These are phyloP conservation scores for Drosera capensis DNA, from an alignment of 148 eudicot species.

Conservation along the genomic window DNA sequence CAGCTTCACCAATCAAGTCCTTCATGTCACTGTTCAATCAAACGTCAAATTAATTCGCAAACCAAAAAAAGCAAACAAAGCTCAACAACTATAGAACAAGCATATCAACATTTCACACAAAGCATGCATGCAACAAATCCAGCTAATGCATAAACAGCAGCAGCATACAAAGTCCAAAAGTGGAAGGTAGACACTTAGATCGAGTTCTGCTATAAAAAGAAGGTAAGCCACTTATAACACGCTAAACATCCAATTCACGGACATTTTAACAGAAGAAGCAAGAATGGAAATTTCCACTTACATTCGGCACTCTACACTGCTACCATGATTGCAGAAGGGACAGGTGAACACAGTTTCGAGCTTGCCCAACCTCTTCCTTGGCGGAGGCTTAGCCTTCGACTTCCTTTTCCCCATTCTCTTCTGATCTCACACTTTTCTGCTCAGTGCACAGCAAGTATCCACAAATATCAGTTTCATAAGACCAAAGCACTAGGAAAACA, in stretches of 20 bases:
- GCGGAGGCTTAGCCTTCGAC: slow-evolving; percentile 38
- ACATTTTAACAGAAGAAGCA: neutral
- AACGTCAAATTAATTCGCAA: too few relatives aligned
- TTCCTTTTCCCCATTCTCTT: slow-evolving; percentile 46
- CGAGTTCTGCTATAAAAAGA: too few relatives aligned
- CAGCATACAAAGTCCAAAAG: too few relatives aligned
- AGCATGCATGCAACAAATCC: neutral
- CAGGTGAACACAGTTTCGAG: slow-evolving; percentile 43
- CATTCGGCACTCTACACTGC: slow-evolving; percentile 40
- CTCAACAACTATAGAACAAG: too few relatives aligned
- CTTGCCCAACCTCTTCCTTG: slow-evolving; percentile 40
- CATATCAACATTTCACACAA: too few relatives aligned
- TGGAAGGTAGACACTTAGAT: too few relatives aligned
- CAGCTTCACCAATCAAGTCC: slow-evolving; percentile 43
- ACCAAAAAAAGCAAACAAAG: too few relatives aligned
- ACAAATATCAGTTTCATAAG: too few relatives aligned
- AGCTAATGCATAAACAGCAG: neutral
- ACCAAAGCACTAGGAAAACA: too few relatives aligned
- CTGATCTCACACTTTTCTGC: too few relatives aligned
- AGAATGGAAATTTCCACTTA: slow-evolving; percentile 7
- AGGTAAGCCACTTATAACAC: too few relatives aligned
- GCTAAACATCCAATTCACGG: neutral
- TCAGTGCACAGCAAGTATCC: too few relatives aligned
- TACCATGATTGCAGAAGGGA: slow-evolving; percentile 43
- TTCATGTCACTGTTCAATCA: slow-evolving; percentile 56